Evolutionary conservation across 768 basidiomycete species (phyloP).

Genomic region (Boletus sensibilis): DNA sequence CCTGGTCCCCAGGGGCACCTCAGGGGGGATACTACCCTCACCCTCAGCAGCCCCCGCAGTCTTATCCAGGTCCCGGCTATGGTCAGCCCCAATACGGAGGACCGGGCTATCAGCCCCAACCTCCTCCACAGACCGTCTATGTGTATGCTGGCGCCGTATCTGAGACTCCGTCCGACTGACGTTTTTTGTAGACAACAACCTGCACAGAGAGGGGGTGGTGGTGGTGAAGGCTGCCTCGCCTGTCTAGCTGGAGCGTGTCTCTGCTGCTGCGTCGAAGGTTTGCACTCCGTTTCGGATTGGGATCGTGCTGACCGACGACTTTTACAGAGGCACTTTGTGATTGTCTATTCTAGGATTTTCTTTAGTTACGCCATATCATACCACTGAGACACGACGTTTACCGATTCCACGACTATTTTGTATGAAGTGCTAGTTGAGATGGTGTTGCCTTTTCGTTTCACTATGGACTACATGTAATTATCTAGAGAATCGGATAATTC

Average conservation of each 20-base stretch:
- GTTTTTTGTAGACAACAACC: constrained; percentile 40
- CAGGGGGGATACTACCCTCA: constrained; percentile 73
- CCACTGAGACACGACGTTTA: constrained; percentile 11
- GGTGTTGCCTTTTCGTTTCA: constrained; percentile 2
- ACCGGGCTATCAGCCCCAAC: constrained; percentile 51
- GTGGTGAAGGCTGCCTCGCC: constrained; percentile 40
- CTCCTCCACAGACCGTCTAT: constrained; percentile 79
- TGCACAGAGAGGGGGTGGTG: constrained; percentile 34
- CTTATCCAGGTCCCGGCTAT: constrained; percentile 55
- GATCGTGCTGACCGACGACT: constrained; percentile 25
- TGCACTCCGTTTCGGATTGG: constrained; percentile 25
- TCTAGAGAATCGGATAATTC: constrained; percentile 19
- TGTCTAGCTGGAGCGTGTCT: constrained; percentile 48
- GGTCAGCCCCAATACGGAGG: constrained; percentile 32
- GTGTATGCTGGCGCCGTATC: constrained; percentile 50
- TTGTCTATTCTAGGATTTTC: constrained; percentile 50
- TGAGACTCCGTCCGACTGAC: background rate
- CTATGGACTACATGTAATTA: constrained; percentile 28
- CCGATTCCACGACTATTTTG: constrained; percentile 14
- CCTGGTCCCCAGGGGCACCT: constrained; percentile 49
- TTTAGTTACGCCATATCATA: constrained; percentile 17
- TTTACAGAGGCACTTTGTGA: constrained; percentile 64
- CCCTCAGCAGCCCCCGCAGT: constrained; percentile 69
- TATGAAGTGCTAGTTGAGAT: constrained; percentile 19
- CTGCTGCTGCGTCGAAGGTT: constrained; percentile 54